A percentile compares a stretch with the other conserved stretches of the same genome.
phyloP scores from a whole-genome alignment of 371 early-diverging fungal genomes.

The Saksenaea oblongispora region DNA sequence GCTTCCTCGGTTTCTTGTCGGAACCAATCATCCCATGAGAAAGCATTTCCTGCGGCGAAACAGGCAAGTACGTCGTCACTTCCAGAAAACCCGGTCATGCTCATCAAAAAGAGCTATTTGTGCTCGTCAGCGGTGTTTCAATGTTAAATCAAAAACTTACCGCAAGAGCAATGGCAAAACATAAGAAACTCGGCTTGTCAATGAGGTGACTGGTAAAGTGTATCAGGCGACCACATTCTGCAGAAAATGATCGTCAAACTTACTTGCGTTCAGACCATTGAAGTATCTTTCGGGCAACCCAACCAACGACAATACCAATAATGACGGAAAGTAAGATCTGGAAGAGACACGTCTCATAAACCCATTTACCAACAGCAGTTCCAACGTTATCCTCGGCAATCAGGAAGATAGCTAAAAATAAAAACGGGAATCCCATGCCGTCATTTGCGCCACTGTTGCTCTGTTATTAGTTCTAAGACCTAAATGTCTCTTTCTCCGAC shows the following conservation, averaged over 20 bases:
- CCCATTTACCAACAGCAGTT: constrained; percentile 76
- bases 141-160: constrained; percentile 35
- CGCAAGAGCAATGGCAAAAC: constrained; percentile 88
- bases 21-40: constrained; percentile 93
- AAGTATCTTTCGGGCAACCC: constrained; percentile 69
- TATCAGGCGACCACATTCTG: not conserved
- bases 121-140: not conserved
- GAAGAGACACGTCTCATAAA: constrained; percentile 76
- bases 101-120: constrained; percentile 70
- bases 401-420: constrained; percentile 80
- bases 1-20: constrained; percentile 83
- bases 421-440: constrained; percentile 87
- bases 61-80: constrained; percentile 89
- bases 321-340: constrained; percentile 74
- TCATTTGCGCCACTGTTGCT: constrained; percentile 76
- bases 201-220: constrained; percentile 69
- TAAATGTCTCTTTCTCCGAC: constrained; percentile 17
- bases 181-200: constrained; percentile 91
- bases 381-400: constrained; percentile 59
- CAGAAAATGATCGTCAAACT: constrained; percentile 15
- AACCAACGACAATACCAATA: constrained; percentile 84
- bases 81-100: constrained; percentile 76
- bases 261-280: constrained; percentile 72
- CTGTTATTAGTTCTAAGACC: not conserved
- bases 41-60: constrained; percentile 90